Base-by-base conservation (phyloP, 495 filamentous ascomycete species). In the Delitschia confertaspora region DNA sequence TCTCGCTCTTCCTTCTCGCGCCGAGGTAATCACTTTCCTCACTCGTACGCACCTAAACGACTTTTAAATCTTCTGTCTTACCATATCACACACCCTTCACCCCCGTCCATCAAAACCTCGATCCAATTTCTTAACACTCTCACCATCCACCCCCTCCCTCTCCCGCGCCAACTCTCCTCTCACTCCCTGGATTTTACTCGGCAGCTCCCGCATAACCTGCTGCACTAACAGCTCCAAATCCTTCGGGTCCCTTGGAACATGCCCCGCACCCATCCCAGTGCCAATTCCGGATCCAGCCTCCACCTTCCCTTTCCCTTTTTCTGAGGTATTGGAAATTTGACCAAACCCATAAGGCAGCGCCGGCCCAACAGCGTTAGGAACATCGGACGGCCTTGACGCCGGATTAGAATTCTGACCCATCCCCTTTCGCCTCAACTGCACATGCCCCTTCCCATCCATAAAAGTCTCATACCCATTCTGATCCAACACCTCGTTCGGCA, bases 391-490 rank as follows among this genome's bases (percentile, higher is more conserved):
- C n/a, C n/a, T n/a, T n/a, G n/a, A n/a, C n/a, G n/a, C n/a, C n/a
- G n/a, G n/a, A n/a, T n/a, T n/a, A n/a, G n/a, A n/a, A n/a, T n/a
- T n/a, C n/a, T n/a, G n/a, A n/a, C n/a, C n/a, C n/a, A n/a, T 17
- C 24, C 33, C 39, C 14, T 48, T 40, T 25, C 59, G 44, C 19
- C 59, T 37, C 20, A 66, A 44, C 21, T 57, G 40, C 16, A 64
- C 60, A 38, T 64, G 56, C 0, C 62, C 64, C 26, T 57, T 53
- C n/a, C 14, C 38, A 32, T 67, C 64, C 46, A 63, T 57, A 24
- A 58, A 65, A 24, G 62, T 67, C 52, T 67, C 64, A 44, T 65
- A 67, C 4, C 63, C 61, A 40, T 60, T 49, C 21, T 52, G 45
- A 38, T 64, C 62, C 14, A 67, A 52, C 6, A 67, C 61, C 38